A percentile compares a stretch with the other conserved stretches of the same genome.
Evolutionary conservation across 495 filamentous ascomycete genomes (phyloP).

Genomic region (Achaetomiella virescens): DNA sequence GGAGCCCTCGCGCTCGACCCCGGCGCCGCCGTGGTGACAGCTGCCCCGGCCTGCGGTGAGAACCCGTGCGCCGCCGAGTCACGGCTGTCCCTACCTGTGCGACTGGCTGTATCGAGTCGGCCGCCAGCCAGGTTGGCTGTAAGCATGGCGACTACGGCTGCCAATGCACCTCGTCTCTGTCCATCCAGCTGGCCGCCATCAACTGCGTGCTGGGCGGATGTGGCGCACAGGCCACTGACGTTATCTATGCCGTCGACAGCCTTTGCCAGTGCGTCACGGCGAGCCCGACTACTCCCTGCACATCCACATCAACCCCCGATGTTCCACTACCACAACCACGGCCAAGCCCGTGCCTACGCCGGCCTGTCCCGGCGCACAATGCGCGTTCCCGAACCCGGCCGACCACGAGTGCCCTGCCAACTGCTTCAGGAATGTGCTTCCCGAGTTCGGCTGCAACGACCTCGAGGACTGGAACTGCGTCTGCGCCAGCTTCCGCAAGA

Average conservation of each 20-base stretch:
- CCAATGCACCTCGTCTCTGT: neutral
- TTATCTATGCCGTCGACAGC: neutral
- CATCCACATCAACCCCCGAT: neutral
- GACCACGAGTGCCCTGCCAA: neutral
- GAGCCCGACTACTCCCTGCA: neutral
- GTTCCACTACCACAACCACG: neutral
- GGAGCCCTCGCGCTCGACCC: neutral
- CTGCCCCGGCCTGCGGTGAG: neutral
- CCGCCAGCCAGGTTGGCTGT: neutral
- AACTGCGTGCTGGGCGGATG: neutral
- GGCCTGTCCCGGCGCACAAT: neutral
- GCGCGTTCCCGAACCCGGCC: neutral
- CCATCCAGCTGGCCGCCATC: neutral
- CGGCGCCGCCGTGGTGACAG: neutral
- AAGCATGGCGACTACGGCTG: neutral
- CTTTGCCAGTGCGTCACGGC: conserved; percentile 2
- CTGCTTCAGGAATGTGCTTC: neutral
- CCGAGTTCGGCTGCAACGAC: neutral
- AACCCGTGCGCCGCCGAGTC: neutral
- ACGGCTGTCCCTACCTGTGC: conserved; percentile 3
- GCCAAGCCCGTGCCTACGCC: neutral
- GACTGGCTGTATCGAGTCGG: conserved; percentile 1
- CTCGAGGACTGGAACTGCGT: conserved; percentile 3
- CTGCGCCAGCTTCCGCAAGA: neutral
- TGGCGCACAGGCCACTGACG: neutral